Evolutionary conservation across 257 asterid species (phyloP), one percentile per base, ranked within the genome.

Genomic region (Linaria vulgaris): DNA sequence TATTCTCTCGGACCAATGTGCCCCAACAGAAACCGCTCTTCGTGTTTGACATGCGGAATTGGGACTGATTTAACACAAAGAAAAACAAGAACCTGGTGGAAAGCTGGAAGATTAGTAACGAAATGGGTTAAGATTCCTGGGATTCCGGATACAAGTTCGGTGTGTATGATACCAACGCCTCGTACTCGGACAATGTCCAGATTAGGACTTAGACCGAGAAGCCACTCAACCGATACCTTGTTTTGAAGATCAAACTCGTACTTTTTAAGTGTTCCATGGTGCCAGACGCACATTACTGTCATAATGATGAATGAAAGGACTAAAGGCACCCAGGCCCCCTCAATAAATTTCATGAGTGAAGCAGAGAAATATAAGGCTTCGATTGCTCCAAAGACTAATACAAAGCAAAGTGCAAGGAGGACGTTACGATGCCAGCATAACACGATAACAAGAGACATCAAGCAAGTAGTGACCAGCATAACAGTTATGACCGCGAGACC

Each of bases 311-410:
- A 64, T 0, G 98, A 77, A 9, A 86, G 71, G 23, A 84, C 96
- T 1, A 91, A 63, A 0, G 98, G 96, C 21, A 88, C 96, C 98
- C 98, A 91, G 12, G 98, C 98, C 14, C 98, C 98, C 76, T 90
- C 97, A 1, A 79, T 69, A 70, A 91, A 91, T 59, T 88, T 91
- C 76, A 83, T 81, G 1, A 91, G 77, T 17, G 98, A 86, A 20
- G 96, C 95, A 0, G 94, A 82, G 80, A 91, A 88, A 69, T 84
- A 91, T 8, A 91, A 57, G 30, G 95, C 85, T 63, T 91, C 98
- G 10, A 88, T 58, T 19, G 89, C 63, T 55, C 98, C 98, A 9
- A 91, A 91, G 68, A 88, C 83, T 0, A 88, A 60, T 59, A 91
- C 90, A 37, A 91, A 91, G 67, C 79, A 56, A 14, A 86, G 31